phyloP scores from a whole-genome alignment of 768 basidiomycete species.

The Suillus weaverae region DNA sequence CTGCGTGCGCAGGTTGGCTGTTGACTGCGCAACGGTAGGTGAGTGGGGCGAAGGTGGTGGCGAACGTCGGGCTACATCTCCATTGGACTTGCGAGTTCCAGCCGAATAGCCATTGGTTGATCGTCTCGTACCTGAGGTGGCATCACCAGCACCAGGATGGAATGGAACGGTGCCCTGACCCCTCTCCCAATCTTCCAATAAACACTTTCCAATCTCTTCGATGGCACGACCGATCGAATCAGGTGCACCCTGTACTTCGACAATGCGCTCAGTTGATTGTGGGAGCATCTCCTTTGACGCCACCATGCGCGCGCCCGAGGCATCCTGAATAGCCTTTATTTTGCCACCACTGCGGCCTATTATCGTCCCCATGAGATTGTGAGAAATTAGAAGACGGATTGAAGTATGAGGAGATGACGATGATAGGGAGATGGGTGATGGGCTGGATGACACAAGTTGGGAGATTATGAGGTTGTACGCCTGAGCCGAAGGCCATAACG shows the following conservation, averaged over 20 bases:
- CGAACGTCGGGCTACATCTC: slow-evolving; percentile 49
- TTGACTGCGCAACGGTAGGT: slow-evolving; percentile 52
- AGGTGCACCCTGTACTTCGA: slow-evolving; percentile 93
- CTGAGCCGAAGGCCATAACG: slow-evolving; percentile 38
- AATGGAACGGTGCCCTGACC: slow-evolving; percentile 92
- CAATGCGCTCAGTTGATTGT: slow-evolving; percentile 98
- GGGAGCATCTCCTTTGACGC: slow-evolving; percentile 99
- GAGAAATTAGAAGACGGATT: slow-evolving; percentile 95
- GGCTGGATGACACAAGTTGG: slow-evolving; percentile 82
- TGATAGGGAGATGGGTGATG: slow-evolving; percentile 70
- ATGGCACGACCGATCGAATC: slow-evolving; percentile 93
- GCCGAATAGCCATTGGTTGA: slow-evolving; percentile 49
- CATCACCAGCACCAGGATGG: slow-evolving; percentile 87
- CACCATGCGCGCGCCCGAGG: slow-evolving; percentile 95
- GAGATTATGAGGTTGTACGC: slow-evolving; percentile 94
- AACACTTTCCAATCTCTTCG: slow-evolving; percentile 92
- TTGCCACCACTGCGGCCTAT: slow-evolving; percentile 95
- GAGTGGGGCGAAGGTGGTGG: slow-evolving; percentile 36
- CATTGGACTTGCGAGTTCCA: slow-evolving; percentile 64
- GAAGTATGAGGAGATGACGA: slow-evolving; percentile 71
- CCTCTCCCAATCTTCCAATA: slow-evolving; percentile 96
- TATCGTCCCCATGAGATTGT: slow-evolving; percentile 99
- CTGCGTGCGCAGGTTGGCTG: slow-evolving; percentile 91
- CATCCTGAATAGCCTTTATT: slow-evolving; percentile 98
- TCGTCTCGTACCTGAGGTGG: slow-evolving; percentile 55